Evolutionary conservation across 495 filamentous ascomycete genomes (phyloP).

Genomic region (Hypomontagnella monticulosa): DNA sequence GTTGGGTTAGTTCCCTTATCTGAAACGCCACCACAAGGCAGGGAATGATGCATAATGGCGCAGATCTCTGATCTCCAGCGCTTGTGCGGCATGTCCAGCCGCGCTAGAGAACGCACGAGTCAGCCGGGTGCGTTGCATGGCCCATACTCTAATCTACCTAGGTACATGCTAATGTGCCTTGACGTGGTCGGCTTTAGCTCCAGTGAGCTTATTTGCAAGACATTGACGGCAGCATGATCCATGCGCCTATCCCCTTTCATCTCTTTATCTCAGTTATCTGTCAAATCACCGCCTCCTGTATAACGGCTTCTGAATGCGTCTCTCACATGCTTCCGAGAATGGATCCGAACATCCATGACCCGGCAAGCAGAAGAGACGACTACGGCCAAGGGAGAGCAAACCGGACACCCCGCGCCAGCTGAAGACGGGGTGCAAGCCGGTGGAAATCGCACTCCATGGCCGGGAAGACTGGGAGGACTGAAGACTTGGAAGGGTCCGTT

Average conservation of each 20-base stretch:
- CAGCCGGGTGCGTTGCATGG: conserved; percentile 20
- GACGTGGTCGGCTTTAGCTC: conserved; percentile 33
- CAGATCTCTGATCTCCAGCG: conserved; percentile 27
- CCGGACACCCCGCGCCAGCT: conserved; percentile 19
- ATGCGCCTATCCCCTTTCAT: conserved; percentile 36
- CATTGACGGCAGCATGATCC: conserved; percentile 33
- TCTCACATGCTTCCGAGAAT: conserved; percentile 41
- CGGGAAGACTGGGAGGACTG: conserved; percentile 11
- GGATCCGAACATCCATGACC: conserved; percentile 27
- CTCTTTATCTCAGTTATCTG: conserved; percentile 28
- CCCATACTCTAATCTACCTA: conserved; percentile 21
- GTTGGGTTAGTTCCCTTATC: conserved; percentile 22
- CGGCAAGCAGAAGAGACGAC: not conserved
- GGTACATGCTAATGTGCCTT: not conserved
- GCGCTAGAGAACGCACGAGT: conserved; percentile 35
- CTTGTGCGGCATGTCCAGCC: conserved; percentile 38
- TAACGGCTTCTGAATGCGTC: conserved; percentile 15
- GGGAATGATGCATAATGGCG: conserved; percentile 20
- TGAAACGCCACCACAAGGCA: conserved; percentile 31
- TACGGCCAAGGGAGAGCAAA: conserved; percentile 8
- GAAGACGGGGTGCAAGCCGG: conserved; percentile 10
- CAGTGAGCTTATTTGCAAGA: conserved; percentile 28
- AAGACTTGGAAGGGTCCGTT: conserved; percentile 16
- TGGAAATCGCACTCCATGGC: conserved; percentile 19
- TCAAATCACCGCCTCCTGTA: conserved; percentile 32